A percentile compares a stretch with the other conserved stretches of the same genome.
Evolutionary conservation across 768 basidiomycete genomes (phyloP).

Genomic region (Naematelia encephala): DNA sequence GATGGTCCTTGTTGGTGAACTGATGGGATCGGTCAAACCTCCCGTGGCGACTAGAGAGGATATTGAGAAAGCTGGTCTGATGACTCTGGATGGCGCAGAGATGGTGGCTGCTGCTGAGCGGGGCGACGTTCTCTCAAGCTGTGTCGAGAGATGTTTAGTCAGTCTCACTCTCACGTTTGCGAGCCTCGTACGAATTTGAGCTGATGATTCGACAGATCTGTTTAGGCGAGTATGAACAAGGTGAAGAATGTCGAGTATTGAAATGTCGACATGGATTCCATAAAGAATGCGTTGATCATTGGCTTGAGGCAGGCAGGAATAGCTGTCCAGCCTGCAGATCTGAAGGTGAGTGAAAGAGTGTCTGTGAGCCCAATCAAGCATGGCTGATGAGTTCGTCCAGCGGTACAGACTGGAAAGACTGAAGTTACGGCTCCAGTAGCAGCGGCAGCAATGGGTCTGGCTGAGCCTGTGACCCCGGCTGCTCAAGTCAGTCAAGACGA

Average conservation of each 20-base stretch:
- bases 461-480: not conserved
- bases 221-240: conserved; percentile 73
- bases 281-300: conserved; percentile 74
- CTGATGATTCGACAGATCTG: conserved; percentile 58
- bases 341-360: conserved; percentile 49
- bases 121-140: conserved; percentile 70
- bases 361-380: too few relatives aligned
- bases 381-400: not conserved
- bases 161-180: conserved; percentile 39
- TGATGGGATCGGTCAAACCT: conserved; percentile 44
- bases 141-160: conserved; percentile 65
- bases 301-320: conserved; percentile 79
- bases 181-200: not conserved
- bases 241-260: conserved; percentile 77
- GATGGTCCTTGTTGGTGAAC: conserved; percentile 33
- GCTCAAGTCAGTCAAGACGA: not conserved
- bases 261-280: conserved; percentile 88
- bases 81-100: conserved; percentile 63
- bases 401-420: not conserved
- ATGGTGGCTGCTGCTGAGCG: conserved; percentile 60
- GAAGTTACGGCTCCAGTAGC: not conserved
- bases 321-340: conserved; percentile 89
- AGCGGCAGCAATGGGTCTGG: not conserved
- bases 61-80: conserved; percentile 76
- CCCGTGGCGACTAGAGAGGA: conserved; percentile 79